These are phyloP conservation scores for Paramecium sexaurelia DNA, from an alignment of 73 alveolate genomes.

Conservation along the genomic window DNA sequence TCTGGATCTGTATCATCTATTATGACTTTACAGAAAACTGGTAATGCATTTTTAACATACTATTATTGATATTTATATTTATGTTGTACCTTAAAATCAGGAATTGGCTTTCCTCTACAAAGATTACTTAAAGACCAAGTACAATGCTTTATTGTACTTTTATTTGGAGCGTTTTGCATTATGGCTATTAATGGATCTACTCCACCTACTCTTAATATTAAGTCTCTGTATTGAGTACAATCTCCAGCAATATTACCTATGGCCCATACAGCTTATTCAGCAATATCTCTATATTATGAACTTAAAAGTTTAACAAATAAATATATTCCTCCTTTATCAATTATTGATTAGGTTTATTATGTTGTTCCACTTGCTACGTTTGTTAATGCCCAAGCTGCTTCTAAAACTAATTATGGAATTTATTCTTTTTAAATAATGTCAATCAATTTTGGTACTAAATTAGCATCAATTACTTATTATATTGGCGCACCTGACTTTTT, in stretches of 20 bases:
- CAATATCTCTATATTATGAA: constrained; percentile 85
- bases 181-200: constrained; percentile 82
- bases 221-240: constrained; percentile 82
- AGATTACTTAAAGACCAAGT: constrained; percentile 96
- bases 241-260: constrained; percentile 98
- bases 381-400: constrained; percentile 97
- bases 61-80: not conserved
- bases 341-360: constrained; percentile 87
- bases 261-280: constrained; percentile 97
- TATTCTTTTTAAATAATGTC: constrained; percentile 77
- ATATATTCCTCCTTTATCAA: constrained; percentile 94
- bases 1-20: constrained; percentile 83
- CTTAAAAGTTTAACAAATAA: constrained; percentile 80
- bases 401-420: constrained; percentile 92
- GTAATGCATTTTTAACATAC: constrained; percentile 78
- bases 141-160: constrained; percentile 81
- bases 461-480: constrained; percentile 94
- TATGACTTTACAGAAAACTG: constrained; percentile 83
- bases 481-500: constrained; percentile 87
- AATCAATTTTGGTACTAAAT: constrained; percentile 89
- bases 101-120: constrained; percentile 95
- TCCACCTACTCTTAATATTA: constrained; percentile 82
- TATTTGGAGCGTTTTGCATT: constrained; percentile 75
- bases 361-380: constrained; percentile 96
- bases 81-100: constrained; percentile 68